A percentile compares a stretch with the other conserved stretches of the same genome.
phyloP scores from a whole-genome alignment of 108 stramenopile species.

The Conticribra guillardii region DNA sequence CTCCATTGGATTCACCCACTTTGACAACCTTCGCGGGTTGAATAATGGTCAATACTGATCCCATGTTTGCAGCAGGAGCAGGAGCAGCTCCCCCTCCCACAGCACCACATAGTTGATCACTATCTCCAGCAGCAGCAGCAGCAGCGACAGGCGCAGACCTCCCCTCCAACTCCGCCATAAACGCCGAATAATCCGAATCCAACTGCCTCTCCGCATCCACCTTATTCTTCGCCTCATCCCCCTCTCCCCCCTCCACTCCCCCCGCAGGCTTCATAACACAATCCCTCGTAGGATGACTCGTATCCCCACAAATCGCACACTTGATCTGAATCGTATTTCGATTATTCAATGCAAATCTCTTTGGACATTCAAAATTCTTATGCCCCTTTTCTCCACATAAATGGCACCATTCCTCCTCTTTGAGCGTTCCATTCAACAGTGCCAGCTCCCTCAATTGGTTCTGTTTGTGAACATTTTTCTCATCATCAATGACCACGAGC shows the following conservation, averaged over 20 bases:
- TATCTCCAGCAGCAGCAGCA: slow-evolving; percentile 34
- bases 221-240: neutral
- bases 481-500: slow-evolving; percentile 96
- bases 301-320: slow-evolving; percentile 99
- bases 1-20: slow-evolving; percentile 13
- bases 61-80: slow-evolving; percentile 10
- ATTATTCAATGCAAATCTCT: slow-evolving; percentile 58
- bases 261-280: slow-evolving; percentile 70
- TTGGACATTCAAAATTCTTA: slow-evolving; percentile 95
- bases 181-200: slow-evolving; percentile 92
- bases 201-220: slow-evolving; percentile 52
- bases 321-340: slow-evolving; percentile 62
- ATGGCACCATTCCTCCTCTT: slow-evolving; percentile 96
- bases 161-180: slow-evolving; percentile 98
- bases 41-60: slow-evolving; percentile 43
- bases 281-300: slow-evolving; percentile 96
- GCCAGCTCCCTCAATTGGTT: slow-evolving; percentile 95
- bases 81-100: neutral
- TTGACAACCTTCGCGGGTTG: slow-evolving; percentile 42
- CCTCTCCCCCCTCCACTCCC: slow-evolving; percentile 25
- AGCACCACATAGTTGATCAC: no score
- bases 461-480: slow-evolving; percentile 98
- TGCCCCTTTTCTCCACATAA: slow-evolving; percentile 98
- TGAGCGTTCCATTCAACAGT: slow-evolving; percentile 97
- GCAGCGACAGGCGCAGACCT: slow-evolving; percentile 32